Conservation (phyloP, 495 filamentous ascomycete species). For the Talaromyces trachyspermus region DNA sequence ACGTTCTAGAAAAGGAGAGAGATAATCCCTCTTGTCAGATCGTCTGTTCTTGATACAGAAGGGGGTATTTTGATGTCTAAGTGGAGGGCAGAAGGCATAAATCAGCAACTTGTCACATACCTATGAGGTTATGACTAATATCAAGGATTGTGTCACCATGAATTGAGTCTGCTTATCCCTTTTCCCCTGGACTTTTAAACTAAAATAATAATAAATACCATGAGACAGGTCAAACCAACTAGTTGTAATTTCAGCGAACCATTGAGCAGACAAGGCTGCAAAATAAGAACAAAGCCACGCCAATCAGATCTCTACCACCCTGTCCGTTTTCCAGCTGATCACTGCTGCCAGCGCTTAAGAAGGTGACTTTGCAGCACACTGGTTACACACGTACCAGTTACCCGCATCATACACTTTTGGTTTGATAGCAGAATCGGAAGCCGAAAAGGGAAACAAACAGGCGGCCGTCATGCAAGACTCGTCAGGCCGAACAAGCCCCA, state of each 20-base stretch:
- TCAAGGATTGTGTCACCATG: not conserved
- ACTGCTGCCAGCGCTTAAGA: not conserved
- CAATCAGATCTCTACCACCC: no score
- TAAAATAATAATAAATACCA: not conserved
- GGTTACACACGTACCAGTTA: not conserved
- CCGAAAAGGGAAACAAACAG: not conserved
- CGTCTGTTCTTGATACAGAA: not conserved
- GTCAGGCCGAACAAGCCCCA: slow-evolving; percentile 24
- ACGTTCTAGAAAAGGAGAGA: not conserved
- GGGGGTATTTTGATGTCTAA: not conserved
- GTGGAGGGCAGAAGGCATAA: not conserved
- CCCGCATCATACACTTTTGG: not conserved
- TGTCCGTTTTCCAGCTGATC: not conserved
- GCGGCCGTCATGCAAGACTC: not conserved
- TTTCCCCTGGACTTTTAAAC: not conserved
- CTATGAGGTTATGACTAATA: not conserved
- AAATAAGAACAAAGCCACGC: not conserved
- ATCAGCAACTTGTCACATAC: not conserved
- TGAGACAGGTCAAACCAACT: not conserved
- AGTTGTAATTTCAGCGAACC: not conserved
- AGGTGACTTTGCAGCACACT: not conserved
- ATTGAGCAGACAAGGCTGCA: not conserved
- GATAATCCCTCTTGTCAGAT: not conserved
- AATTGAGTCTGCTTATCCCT: no score
- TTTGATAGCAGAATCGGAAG: not conserved